Base-by-base conservation (phyloP, 768 basidiomycete genomes). In the Amyloporia xantha region DNA sequence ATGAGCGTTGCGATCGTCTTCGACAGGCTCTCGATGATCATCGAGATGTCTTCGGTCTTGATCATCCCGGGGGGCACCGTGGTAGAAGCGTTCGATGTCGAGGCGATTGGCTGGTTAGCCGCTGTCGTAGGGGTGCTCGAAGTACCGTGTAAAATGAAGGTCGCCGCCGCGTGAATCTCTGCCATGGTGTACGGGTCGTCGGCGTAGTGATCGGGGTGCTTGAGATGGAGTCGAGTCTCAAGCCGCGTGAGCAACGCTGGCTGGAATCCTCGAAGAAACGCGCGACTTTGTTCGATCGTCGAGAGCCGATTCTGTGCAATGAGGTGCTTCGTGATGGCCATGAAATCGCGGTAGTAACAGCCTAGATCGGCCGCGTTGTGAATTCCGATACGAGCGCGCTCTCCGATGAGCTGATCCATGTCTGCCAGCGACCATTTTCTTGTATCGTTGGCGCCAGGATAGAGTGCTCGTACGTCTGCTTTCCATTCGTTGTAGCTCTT, bases 161-260 rank as follows among this genome's bases (percentile, higher is more conserved):
- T 44, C 0, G 59, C 59, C 2, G 59, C 59, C 13, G 51, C 54
- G 26, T 56, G 48, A 9, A 62, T 44, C 6, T 62, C 54, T 0
- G 20, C 33, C 15, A 63, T 21, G 3, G n/a, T 26, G 37, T 62
- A 63, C 2, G 62, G 60, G 27, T 63, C 59, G 23, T 64, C 61
- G 4, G 59, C 61, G 33, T 54, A 53, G 42, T 60, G 54, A 30
- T 62, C 58, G 5, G 55, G 60, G 15, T 49, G 20, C 39, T 62
- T 62, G 38, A 66, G 51, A 30, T 59, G 52, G 0, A 66, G 55
- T 2, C 59, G 49, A 9, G 53, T 51, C 12, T 13, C 12, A 7
- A 39, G 12, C 13, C 38, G 38, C 19, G 12, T 20, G 13, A 13
- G 20, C 13, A 39, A 15, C 7, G 38, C 13, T 13, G 38, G 38